Conservation (phyloP, 2,329 filamentous ascomycete species). For the Hortaea sp. region DNA sequence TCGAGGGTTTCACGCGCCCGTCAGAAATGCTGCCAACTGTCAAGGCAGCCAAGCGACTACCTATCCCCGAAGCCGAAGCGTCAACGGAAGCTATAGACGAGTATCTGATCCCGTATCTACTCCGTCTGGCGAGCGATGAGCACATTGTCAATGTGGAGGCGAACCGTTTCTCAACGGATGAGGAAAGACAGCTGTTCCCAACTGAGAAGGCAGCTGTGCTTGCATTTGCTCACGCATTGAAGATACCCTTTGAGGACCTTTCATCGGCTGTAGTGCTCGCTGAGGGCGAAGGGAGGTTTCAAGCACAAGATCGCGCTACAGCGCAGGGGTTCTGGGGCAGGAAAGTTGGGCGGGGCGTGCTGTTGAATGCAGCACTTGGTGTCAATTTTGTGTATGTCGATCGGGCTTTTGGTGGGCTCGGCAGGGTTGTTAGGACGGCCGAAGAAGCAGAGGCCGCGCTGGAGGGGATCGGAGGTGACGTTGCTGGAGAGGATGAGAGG, state of each 20-base stretch:
- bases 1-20: conserved; percentile 47
- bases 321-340: conserved; percentile 48
- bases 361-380: conserved; percentile 47
- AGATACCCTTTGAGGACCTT: conserved; percentile 42
- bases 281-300: conserved; percentile 10
- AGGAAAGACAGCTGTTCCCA: conserved; percentile 41
- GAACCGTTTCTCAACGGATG: conserved; percentile 48
- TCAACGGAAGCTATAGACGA: conserved; percentile 46
- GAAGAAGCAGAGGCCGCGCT: conserved; percentile 7
- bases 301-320: conserved; percentile 34
- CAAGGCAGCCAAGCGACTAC: conserved; percentile 31
- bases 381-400: conserved; percentile 50
- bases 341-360: conserved; percentile 48
- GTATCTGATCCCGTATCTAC: conserved; percentile 49
- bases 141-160: conserved; percentile 47
- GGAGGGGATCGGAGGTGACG: conserved; percentile 1
- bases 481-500: conserved; percentile 7
- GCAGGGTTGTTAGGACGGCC: conserved; percentile 18
- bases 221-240: conserved; percentile 46
- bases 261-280: conserved; percentile 26
- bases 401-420: conserved; percentile 52
- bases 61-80: conserved; percentile 41
- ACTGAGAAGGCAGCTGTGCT: conserved; percentile 46
- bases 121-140: conserved; percentile 40
- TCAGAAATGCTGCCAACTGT: conserved; percentile 24